A percentile compares a stretch with the other conserved stretches of the same genome.
phyloP scores from a whole-genome alignment of 805 yeast genomes.

The Saturnispora zaruensis region DNA sequence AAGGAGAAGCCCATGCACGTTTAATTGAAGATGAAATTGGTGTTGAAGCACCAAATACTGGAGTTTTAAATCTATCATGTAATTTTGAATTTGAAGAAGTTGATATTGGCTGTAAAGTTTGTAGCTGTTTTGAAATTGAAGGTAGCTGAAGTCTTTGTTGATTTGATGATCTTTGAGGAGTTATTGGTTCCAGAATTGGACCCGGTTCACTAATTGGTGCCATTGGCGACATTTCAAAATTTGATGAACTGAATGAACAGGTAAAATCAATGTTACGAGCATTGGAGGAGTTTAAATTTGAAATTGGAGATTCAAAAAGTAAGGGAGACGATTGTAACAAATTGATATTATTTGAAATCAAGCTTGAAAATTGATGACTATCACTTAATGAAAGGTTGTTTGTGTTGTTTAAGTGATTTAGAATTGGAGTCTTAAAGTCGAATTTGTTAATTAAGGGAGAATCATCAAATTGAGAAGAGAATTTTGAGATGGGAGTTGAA shows the following conservation, averaged over 20 bases:
- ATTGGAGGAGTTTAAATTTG: constrained; percentile 15
- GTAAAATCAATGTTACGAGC: constrained; percentile 42
- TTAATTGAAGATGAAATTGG: constrained; percentile 32
- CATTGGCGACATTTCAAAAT: constrained; percentile 54
- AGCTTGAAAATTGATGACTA: neutral
- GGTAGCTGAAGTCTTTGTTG: constrained; percentile 13
- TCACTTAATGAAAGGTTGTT: constrained; percentile 9
- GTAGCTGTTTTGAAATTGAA: constrained; percentile 12
- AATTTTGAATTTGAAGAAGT: constrained; percentile 7
- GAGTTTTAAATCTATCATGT: constrained; percentile 24
- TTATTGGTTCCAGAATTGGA: constrained; percentile 55
- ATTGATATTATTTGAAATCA: neutral
- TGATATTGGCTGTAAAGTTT: constrained; percentile 5
- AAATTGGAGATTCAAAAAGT: constrained; percentile 19
- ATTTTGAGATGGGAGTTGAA: constrained; percentile 9
- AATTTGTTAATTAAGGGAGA: neutral
- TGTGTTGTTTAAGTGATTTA: constrained; percentile 4
- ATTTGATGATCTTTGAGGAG: constrained; percentile 34
- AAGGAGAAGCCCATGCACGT: constrained; percentile 58
- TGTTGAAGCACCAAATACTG: constrained; percentile 19
- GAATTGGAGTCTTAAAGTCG: constrained; percentile 6
- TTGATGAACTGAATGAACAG: constrained; percentile 57
- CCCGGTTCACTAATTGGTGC: constrained; percentile 47
- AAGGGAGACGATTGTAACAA: constrained; percentile 12
- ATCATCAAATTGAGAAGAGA: neutral